Evolutionary conservation across 345 rosid genomes (phyloP), one percentile per base, ranked within the genome.

Genomic region (Citrus sp.): DNA sequence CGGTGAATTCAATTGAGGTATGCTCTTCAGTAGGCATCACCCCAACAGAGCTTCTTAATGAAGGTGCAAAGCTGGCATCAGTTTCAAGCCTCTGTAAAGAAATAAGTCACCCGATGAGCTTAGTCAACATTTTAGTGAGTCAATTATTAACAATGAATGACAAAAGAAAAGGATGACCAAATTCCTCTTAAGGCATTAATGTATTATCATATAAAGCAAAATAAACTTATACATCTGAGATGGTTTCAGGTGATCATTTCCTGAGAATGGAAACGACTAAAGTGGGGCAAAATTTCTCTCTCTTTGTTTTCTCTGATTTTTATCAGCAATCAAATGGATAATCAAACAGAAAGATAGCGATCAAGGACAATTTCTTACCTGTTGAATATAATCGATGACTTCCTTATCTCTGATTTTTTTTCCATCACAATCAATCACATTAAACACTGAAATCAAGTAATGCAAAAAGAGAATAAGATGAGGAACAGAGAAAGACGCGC

Each of bases 1-100:
- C 98, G 73, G 91, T 85, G 67, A 95, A 92, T 86, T 95, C 98
- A 40, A 93, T 92, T 35, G 92, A 80, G 21, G 97, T 93, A 80
- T 92, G 89, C 77, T 93, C 93, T 49, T 95, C 95, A 7, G 95
- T 82, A 68, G 92, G 94, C 89, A 90, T 73, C 63, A 93, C 93
- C 46, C 98, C 98, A 61, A 95, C 95, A 0, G 92, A 89, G 79
- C 85, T 85, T 82, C 95, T 87, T 72, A 88, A 55, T 6, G 97
- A 87, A 13, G 89, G 87, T 59, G 82, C 73, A 72, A 87, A 84
- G 72, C 91, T 88, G 40, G 90, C 97, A 84, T 91, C 87, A 76
- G 67, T 90, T 86, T 93, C 95, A 35, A 95, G 88, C 80, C 90
- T 92, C 98, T 93, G 90, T 60, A 81, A 65, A 80, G 32, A 80